Base-by-base conservation (phyloP, 192 early-diverging fungal genomes). In the Umbelopsis isabellina region DNA sequence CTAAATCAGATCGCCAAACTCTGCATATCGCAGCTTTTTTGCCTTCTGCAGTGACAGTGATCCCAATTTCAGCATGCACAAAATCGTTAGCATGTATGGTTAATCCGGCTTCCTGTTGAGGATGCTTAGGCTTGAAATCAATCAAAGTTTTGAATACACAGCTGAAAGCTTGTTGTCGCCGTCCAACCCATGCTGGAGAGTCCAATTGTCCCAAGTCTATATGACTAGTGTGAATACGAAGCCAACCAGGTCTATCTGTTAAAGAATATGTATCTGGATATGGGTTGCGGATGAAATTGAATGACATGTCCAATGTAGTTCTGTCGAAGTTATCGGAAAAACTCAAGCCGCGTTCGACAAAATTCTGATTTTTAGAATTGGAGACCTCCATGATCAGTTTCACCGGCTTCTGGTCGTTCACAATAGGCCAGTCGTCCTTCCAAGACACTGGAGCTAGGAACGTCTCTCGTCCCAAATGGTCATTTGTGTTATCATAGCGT, bases 391-490 rank as follows among this genome's bases (percentile, higher is more conserved):
- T 48, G 2, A 46, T 48, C 1, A 66, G 1, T 1, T 23, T 9
- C 12, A 66, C 21, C 0, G 65, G 65, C 18, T 46, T 46, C 45
- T 44, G 16, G 3, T 66, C 16, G 25, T 66, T 66, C 3, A 66
- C 23, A 27, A 66, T 41, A 4, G 65, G 65, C 65, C 65, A 66
- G 12, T 25, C 65, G 35, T 66, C 45, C 44, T 66, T 20, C 65
- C 65, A 66, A 18, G 33, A 18, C 16, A 66, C 65, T 46, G 65
- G 46, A 47, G 65, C 65, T 5, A 66, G n/a, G 65, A 66, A 66
- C 6, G 65, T 66, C 45, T 66, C 65, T 46, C 65, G 65, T 12
- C 65, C 65, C 65, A 66, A 27, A n/a, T 46, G 65, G 10, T 66
- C 65, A 25, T 25, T 35, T 11, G 45, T 48, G 16, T 66, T 22